Base-by-base conservation (phyloP, 2,329 filamentous ascomycete genomes). In the Sporothrix inflata region DNA sequence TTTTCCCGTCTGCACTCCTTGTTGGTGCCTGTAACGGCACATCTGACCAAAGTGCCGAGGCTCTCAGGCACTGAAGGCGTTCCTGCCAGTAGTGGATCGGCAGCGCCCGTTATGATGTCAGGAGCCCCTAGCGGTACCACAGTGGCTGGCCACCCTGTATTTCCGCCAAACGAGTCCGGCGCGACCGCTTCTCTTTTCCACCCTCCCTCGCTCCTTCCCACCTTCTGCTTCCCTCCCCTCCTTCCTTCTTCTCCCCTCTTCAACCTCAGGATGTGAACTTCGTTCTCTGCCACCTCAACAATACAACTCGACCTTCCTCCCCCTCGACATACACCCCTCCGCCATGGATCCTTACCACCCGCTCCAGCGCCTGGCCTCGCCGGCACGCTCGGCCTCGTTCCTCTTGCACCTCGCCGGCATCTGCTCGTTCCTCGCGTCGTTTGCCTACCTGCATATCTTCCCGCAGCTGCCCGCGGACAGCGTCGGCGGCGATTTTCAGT, bases 401-500 rank as follows among this genome's bases (percentile, higher is more conserved):
- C 73, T 88, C 11, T 79, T 93, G 55, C 92, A 94, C 79, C 79
- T 84, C 2, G 74, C 82, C 1, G 88, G 88, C 68, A 82, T 87
- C 63, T 76, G 81, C 49, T 88, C 86, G 7, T 89, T 89, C 77
- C 75, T 80, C 24, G 83, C 84, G 65, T 88, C 83, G 68, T 90
- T 88, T 78, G 79, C 82, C 73, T 88, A 86, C 76, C 81, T 90
- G 2, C 76, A 79, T 19, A 75, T 77, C 14, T 87, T 84, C 80
- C 85, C 87, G 1, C 86, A 83, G 12, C 80, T 83, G 69, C 85
- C 90, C 60, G 86, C 86, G 68, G 81, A 84, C 0, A 85, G 88
- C 1, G 92, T 90, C 76, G 91, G 91, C 72, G 86, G 90, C 81
- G 87, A 92, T 77, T 87, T 90, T 74, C 90, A 92, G 79, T 93